Evolutionary conservation across 345 rosid genomes (phyloP).

Genomic region (Ailanthus altissimus): DNA sequence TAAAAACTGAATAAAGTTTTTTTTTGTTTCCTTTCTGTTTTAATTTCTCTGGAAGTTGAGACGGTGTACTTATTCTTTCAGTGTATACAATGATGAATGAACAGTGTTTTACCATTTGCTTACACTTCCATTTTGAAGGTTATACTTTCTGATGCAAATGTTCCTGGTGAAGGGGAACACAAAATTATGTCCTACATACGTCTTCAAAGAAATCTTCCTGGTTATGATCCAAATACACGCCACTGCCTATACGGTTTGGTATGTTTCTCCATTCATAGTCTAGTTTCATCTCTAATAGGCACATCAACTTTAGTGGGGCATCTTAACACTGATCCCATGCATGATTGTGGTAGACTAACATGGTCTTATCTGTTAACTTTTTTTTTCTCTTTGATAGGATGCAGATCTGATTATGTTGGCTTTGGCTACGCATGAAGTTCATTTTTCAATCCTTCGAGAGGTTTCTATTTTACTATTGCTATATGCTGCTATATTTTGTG

Average conservation of each 20-base stretch:
- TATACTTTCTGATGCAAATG: constrained; percentile 96
- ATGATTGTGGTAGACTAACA: constrained; percentile 18
- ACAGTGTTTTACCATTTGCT: constrained; percentile 22
- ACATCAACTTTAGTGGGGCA: constrained; percentile 7
- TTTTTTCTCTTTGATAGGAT: constrained; percentile 56
- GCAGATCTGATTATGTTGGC: constrained; percentile 98
- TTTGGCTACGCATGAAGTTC: constrained; percentile 92
- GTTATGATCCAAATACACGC: constrained; percentile 81
- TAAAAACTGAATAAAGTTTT: constrained; percentile 24
- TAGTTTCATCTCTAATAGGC: constrained; percentile 6
- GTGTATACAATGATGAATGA: not conserved
- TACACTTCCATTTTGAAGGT: constrained; percentile 57
- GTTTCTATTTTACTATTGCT: constrained; percentile 34
- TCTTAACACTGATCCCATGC: constrained; percentile 10
- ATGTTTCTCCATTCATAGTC: constrained; percentile 37
- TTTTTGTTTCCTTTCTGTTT: constrained; percentile 2
- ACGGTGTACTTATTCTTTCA: not conserved
- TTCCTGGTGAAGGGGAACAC: constrained; percentile 99
- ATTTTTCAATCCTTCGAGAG: constrained; percentile 97
- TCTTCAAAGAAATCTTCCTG: constrained; percentile 87
- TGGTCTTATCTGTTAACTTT: constrained; percentile 15
- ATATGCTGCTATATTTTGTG: constrained; percentile 14
- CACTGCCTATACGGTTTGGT: constrained; percentile 99
- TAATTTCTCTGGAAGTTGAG: not conserved
- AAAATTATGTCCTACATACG: constrained; percentile 90